Evolutionary conservation across 176 grass and related monocot genomes (phyloP), one percentile per base, ranked within the genome.

Genomic region (Miscanthus lutarioriparius): DNA sequence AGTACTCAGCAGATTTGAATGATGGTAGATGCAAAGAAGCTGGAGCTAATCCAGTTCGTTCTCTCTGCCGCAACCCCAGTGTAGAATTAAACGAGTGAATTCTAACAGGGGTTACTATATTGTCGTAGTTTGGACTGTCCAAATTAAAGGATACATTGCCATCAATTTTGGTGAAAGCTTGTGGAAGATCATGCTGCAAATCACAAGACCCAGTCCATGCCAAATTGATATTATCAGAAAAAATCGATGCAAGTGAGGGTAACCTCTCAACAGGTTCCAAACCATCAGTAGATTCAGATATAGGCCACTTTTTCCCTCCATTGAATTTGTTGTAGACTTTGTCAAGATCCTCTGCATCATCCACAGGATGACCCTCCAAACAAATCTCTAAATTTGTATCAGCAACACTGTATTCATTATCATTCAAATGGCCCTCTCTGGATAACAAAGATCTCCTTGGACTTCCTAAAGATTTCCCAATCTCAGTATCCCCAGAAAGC

Each of bases 201-300:
- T 87, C 77, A 73, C 78, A 84, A 82, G 91, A 96, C 65, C 91
- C 96, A 87, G 91, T 89, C 96, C 96, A 98, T 48, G 93, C 96
- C 45, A 90, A 96, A 86, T 99, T 93, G 20, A 99, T 96, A 64
- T 87, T 91, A 83, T 99, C 91, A 44, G 96, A 99, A 72, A 96
- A 88, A 75, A 87, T 87, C 71, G 95, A 95, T 47, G 82, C 84
- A 80, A 88, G 81, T 86, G 89, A 92, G 64, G 86, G 66, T 84
- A 87, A 89, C 72, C 82, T 83, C 51, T 91, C 89, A 76, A 80
- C 80, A 80, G 85, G 70, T 76, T 80, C 75, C 76, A 76, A 36
- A 84, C n/a, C 40, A 39, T 61, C 70, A 6, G 49, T 22, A 84
- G 70, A 49, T 76, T 79, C 74, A 84, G 51, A 39, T 75, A 74